A percentile compares a stretch with the other conserved stretches of the same genome.
These are phyloP conservation scores for Apiospora arundinis DNA, from an alignment of 2,329 filamentous ascomycete species.

Conservation along the genomic window DNA sequence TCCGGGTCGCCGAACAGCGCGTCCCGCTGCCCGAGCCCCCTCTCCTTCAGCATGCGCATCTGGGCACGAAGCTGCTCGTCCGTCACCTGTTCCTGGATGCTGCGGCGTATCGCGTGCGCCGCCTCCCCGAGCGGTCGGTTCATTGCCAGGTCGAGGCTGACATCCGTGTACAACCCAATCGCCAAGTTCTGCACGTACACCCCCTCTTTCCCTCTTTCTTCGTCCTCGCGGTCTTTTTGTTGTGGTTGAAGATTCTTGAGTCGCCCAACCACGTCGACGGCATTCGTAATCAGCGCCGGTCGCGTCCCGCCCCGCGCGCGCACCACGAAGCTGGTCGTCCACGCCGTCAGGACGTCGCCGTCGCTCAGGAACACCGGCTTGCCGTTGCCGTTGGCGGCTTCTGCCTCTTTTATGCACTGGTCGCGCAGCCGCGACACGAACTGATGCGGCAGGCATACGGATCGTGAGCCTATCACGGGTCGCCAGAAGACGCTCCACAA, in stretches of 20 bases:
- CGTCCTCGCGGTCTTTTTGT: background rate
- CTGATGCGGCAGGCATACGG: background rate
- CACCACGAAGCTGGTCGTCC: background rate
- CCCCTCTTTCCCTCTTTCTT: background rate
- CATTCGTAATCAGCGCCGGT: background rate
- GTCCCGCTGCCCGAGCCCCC: background rate
- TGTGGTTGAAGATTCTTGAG: background rate
- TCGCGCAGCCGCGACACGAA: background rate
- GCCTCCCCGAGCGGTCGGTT: background rate
- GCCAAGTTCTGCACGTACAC: background rate
- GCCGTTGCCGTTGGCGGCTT: background rate
- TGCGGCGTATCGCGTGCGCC: background rate
- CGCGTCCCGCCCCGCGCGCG: background rate
- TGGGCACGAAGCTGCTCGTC: background rate
- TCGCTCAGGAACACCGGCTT: background rate
- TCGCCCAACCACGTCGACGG: background rate
- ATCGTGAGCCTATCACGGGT: background rate
- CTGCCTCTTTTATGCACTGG: background rate
- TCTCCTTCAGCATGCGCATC: background rate
- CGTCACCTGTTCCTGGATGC: background rate
- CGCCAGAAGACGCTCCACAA: background rate
- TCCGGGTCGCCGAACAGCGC: background rate
- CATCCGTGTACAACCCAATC: background rate
- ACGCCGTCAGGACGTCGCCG: background rate
- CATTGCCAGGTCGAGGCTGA: background rate